A percentile compares a stretch with the other conserved stretches of the same genome.
Evolutionary conservation across 2,329 filamentous ascomycete species (phyloP).

Genomic region (Colletotrichum tofieldiae): DNA sequence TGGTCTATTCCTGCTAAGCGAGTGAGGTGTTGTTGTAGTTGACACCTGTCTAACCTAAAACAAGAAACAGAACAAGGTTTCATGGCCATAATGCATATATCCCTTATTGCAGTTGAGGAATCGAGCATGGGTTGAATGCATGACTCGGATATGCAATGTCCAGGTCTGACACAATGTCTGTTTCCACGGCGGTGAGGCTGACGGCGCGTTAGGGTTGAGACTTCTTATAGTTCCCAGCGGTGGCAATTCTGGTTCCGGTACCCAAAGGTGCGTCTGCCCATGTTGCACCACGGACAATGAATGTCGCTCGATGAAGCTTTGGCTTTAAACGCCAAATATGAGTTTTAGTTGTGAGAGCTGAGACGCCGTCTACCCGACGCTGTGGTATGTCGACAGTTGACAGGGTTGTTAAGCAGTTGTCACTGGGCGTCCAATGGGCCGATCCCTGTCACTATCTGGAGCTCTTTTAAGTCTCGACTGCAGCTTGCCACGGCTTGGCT

Average conservation of each 20-base stretch:
- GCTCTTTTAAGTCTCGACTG: neutral
- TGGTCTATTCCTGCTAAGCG: too few species aligned
- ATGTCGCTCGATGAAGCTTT: neutral
- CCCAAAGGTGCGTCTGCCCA: too few species aligned
- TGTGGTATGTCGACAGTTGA: neutral
- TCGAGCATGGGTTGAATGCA: too few species aligned
- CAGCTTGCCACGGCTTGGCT: neutral
- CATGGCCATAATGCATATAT: too few species aligned
- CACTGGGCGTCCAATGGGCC: too few species aligned
- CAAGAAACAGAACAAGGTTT: too few species aligned
- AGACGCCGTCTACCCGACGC: neutral
- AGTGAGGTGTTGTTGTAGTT: too few species aligned
- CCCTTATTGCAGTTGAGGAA: too few species aligned
- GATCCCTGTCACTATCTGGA: neutral
- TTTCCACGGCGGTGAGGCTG: neutral
- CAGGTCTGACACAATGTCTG: too few species aligned
- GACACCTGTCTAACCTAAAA: too few species aligned
- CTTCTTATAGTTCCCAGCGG: neutral
- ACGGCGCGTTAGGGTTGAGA: neutral
- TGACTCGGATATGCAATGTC: too few species aligned
- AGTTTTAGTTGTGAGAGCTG: neutral
- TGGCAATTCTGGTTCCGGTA: neutral
- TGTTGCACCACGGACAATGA: neutral
- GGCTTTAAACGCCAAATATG: neutral
- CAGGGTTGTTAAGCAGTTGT: neutral